A percentile compares a stretch with the other conserved stretches of the same genome.
Evolutionary conservation across 805 yeast species (phyloP).

Genomic region (Zygosaccharomyces rouxii): DNA sequence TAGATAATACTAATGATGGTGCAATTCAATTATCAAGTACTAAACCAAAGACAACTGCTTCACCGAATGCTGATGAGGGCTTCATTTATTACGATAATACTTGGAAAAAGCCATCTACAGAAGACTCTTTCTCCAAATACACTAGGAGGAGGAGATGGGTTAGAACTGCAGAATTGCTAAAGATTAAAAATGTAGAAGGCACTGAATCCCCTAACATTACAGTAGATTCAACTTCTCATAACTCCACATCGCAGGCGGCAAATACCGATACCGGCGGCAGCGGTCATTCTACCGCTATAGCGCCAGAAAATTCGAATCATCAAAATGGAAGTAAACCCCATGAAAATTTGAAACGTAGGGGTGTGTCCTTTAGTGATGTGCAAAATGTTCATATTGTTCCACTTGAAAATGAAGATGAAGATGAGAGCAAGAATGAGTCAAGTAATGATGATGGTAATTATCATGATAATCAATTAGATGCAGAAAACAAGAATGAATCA

Average conservation of each 20-base stretch:
- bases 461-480: too few relatives aligned
- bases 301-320: not conserved
- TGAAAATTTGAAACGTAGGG: conserved; percentile 18
- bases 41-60: conserved; percentile 50
- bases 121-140: conserved; percentile 82
- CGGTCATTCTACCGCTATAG: not conserved
- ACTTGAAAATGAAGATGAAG: conserved; percentile 12
- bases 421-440: not conserved
- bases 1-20: conserved; percentile 86
- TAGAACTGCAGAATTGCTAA: conserved; percentile 81
- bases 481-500: not conserved
- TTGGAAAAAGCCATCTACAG: conserved; percentile 88
- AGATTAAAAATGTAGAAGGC: conserved; percentile 12
- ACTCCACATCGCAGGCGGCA: not conserved
- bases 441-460: not conserved
- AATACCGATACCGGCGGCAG: not conserved
- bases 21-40: conserved; percentile 66
- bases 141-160: conserved; percentile 96
- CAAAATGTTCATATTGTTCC: conserved; percentile 30
- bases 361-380: conserved; percentile 32
- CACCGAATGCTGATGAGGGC: conserved; percentile 79
- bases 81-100: conserved; percentile 86
- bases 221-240: not conserved
- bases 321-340: not conserved
- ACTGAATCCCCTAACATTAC: conserved; percentile 2